Percentiles rank a stretch among this genome's conserved stretches.
Conservation (phyloP, 768 basidiomycete species). For the Psilocybe tampanensis region DNA sequence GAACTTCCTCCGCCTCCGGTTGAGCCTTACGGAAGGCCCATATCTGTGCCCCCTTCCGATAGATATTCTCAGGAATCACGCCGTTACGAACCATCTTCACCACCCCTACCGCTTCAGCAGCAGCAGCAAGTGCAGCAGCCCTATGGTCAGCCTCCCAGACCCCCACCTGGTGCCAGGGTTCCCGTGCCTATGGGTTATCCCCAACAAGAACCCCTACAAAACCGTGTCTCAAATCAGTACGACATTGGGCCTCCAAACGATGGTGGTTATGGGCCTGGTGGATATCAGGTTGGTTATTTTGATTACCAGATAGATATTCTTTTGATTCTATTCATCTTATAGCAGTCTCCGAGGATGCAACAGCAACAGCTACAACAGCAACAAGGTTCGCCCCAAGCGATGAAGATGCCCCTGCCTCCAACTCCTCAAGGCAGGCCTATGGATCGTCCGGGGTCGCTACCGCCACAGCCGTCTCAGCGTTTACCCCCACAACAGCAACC, state of each 20-base stretch:
- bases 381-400: conserved; percentile 7
- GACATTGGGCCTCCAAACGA: conserved; percentile 24
- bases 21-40: conserved; percentile 42
- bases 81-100: conserved; percentile 35
- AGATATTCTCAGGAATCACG: conserved; percentile 46
- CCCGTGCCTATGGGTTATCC: conserved; percentile 49
- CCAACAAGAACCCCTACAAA: conserved; percentile 37
- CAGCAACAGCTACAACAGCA: conserved; percentile 20
- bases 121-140: conserved; percentile 28
- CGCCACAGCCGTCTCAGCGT: conserved; percentile 31
- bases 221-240: conserved; percentile 27
- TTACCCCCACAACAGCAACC: conserved; percentile 30
- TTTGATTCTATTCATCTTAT: no score
- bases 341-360: conserved; percentile 18
- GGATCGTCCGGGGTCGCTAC: conserved; percentile 29
- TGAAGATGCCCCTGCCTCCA: conserved; percentile 28
- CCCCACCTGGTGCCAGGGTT: conserved; percentile 44
- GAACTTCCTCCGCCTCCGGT: conserved; percentile 35
- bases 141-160: conserved; percentile 25
- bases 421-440: conserved; percentile 31
- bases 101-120: conserved; percentile 24
- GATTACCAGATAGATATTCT: no score
- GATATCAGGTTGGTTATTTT: conserved; percentile 36
- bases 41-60: conserved; percentile 35
- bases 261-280: conserved; percentile 34